phyloP scores from a whole-genome alignment of 202 grass and related monocot genomes.

The Carex arenaria region DNA sequence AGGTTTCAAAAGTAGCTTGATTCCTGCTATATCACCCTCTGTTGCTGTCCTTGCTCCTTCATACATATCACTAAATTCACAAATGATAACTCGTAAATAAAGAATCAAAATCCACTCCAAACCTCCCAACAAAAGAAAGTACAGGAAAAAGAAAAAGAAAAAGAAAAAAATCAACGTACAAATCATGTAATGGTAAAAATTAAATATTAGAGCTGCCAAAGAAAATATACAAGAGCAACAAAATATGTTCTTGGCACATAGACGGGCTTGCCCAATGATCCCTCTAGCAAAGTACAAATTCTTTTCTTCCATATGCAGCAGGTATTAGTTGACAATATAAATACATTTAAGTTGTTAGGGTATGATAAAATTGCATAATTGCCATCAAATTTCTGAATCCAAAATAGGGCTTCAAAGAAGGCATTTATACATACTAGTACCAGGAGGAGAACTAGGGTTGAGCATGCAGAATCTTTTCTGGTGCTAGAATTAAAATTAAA shows the following conservation, averaged over 20 bases:
- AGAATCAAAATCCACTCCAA: background rate
- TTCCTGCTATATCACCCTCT: conserved; percentile 76
- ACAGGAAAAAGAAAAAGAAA: background rate
- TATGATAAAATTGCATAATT: background rate
- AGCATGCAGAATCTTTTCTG: background rate
- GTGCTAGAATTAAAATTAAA: background rate
- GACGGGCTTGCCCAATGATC: background rate
- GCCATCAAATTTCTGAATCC: background rate
- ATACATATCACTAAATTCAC: conserved; percentile 60
- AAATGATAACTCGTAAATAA: background rate
- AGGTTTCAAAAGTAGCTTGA: conserved; percentile 69
- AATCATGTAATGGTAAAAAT: background rate
- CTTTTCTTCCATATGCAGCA: background rate
- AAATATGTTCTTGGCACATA: background rate
- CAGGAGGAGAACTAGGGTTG: too few species aligned
- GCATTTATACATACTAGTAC: background rate
- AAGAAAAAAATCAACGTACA: background rate
- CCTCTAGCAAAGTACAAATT: background rate
- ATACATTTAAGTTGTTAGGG: background rate
- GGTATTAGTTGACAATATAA: background rate
- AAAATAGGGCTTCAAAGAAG: background rate
- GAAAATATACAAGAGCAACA: background rate
- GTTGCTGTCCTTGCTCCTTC: conserved; percentile 79
- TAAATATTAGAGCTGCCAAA: too few species aligned
- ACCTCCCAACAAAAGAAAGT: background rate